These are phyloP conservation scores for Alternaria metachromatica DNA, from an alignment of 2,329 filamentous ascomycete genomes.

Conservation along the genomic window DNA sequence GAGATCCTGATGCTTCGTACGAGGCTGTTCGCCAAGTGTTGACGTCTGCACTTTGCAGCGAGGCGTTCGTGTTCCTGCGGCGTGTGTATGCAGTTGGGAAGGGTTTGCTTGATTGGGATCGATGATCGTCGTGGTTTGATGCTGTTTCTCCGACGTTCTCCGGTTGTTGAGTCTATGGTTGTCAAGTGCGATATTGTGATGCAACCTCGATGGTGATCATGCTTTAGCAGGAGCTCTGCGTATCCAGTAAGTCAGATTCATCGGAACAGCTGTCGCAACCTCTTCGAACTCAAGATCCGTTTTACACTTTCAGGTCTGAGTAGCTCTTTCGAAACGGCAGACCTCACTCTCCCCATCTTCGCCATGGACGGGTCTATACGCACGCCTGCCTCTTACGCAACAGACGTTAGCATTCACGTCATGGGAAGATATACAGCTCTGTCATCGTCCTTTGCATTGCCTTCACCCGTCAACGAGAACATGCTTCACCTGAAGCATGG, in stretches of 20 bases:
- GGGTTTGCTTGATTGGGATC: background rate
- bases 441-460: background rate
- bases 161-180: conserved; percentile 1
- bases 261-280: background rate
- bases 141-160: conserved; percentile 14
- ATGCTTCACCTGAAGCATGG: too few relatives aligned
- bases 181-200: background rate
- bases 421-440: background rate
- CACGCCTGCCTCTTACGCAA: background rate
- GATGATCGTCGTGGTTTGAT: background rate
- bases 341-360: background rate
- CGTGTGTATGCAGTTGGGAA: background rate
- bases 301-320: background rate
- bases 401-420: background rate
- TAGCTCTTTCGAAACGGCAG: background rate
- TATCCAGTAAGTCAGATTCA: background rate
- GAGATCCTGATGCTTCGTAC: background rate
- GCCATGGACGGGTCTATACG: background rate
- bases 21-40: background rate
- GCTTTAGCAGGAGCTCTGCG: background rate
- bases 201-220: background rate
- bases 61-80: conserved; percentile 3
- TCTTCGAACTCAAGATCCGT: background rate
- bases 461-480: background rate
- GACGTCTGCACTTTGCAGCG: background rate